Percentiles rank a stretch among this genome's conserved stretches.
phyloP scores from a whole-genome alignment of 2,329 filamentous ascomycete species.

The Fusarium dimerum region DNA sequence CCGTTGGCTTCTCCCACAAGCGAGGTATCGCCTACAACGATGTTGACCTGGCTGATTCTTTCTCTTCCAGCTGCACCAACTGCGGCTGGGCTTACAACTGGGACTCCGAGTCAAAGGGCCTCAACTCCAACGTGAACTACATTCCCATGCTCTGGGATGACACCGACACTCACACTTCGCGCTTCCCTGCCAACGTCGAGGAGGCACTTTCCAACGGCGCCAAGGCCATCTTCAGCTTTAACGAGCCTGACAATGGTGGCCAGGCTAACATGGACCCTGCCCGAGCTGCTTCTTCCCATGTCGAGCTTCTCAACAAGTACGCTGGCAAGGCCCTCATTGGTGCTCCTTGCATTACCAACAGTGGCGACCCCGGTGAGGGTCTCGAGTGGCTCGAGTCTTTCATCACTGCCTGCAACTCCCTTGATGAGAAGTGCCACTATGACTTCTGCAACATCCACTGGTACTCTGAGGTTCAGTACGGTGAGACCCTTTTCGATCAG shows the following conservation, averaged over 20 bases:
- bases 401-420: conserved; percentile 49
- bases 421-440: conserved; percentile 46
- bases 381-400: conserved; percentile 57
- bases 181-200: conserved; percentile 54
- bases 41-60: conserved; percentile 50
- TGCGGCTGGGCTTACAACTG: conserved; percentile 71
- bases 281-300: conserved; percentile 54
- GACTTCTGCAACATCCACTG: conserved; percentile 67
- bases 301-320: conserved; percentile 57
- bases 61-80: conserved; percentile 42
- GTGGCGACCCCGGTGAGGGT: conserved; percentile 49
- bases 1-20: conserved; percentile 44
- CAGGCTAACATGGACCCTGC: conserved; percentile 61
- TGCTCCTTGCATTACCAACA: conserved; percentile 64
- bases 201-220: conserved; percentile 55
- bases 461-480: conserved; percentile 55
- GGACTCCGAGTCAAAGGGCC: conserved; percentile 49
- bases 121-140: conserved; percentile 52
- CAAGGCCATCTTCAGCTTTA: conserved; percentile 65
- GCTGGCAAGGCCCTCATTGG: conserved; percentile 55
- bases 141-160: conserved; percentile 69
- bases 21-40: conserved; percentile 71
- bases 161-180: conserved; percentile 40
- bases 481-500: conserved; percentile 56
- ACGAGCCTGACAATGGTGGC: conserved; percentile 65